phyloP scores from a whole-genome alignment of 139 green algal species.

The Chlorella sp. region DNA sequence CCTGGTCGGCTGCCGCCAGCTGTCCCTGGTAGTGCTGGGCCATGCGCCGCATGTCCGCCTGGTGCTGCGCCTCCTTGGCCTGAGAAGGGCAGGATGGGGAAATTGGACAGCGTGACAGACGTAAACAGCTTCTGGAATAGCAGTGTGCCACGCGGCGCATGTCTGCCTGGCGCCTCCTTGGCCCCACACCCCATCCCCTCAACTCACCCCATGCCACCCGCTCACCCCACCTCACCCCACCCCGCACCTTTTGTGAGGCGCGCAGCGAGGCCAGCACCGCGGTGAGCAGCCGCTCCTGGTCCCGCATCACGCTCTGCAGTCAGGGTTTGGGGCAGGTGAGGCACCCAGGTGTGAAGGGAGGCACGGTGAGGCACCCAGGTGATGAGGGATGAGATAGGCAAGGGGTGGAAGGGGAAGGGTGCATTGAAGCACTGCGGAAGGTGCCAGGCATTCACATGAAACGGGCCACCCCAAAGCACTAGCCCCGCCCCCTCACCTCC shows the following conservation, averaged over 20 bases:
- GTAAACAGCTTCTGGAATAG: background rate
- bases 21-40: slow-evolving; percentile 42
- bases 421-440: no score
- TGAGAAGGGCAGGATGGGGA: background rate
- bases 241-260: background rate
- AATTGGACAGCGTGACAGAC: background rate
- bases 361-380: no score
- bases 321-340: no score
- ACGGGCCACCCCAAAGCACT: no score
- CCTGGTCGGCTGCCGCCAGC: slow-evolving; percentile 35
- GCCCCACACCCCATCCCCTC: background rate
- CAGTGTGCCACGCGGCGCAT: background rate
- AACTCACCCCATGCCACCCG: background rate
- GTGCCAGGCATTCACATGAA: no score
- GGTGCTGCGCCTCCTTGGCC: slow-evolving; percentile 31
- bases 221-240: background rate
- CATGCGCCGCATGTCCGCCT: slow-evolving; percentile 30
- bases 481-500: no score
- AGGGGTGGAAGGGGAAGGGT: background rate
- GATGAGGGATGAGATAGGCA: background rate
- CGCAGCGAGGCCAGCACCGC: slow-evolving; percentile 15
- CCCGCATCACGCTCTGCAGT: slow-evolving; percentile 6
- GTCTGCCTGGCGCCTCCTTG: background rate
- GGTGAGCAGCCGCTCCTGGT: slow-evolving; percentile 35
- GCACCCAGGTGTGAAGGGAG: no score